Evolutionary conservation across 2,329 filamentous ascomycete genomes (phyloP).

Genomic region (Fusarium tuaranense): DNA sequence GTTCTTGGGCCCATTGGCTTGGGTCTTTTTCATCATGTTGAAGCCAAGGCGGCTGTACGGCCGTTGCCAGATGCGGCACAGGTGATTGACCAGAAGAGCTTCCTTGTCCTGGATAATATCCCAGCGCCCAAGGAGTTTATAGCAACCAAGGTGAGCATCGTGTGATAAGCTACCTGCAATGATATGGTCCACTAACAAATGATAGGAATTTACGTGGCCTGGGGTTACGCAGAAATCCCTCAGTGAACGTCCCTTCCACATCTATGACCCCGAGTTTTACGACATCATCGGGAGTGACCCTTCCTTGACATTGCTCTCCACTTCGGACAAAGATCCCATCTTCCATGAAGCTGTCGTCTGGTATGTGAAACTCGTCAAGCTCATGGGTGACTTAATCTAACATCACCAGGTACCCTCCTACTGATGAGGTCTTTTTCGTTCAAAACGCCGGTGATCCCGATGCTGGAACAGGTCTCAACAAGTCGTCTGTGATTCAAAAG

Average conservation of each 20-base stretch:
- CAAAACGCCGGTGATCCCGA: slow-evolving; percentile 61
- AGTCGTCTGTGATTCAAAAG: slow-evolving; percentile 64
- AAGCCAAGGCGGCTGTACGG: not conserved
- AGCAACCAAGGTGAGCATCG: slow-evolving; percentile 24
- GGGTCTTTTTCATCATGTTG: not conserved
- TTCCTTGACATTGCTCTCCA: slow-evolving; percentile 61
- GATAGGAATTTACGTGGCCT: slow-evolving; percentile 35
- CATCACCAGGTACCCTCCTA: slow-evolving; percentile 50
- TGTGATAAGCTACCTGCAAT: too few relatives aligned
- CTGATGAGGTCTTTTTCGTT: slow-evolving; percentile 66
- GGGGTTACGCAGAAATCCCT: slow-evolving; percentile 39
- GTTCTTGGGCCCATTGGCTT: slow-evolving; percentile 3
- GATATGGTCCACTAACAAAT: not conserved
- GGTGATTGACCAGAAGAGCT: slow-evolving; percentile 39
- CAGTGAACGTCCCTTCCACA: slow-evolving; percentile 37
- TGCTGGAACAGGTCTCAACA: slow-evolving; percentile 63
- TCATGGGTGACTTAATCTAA: not conserved
- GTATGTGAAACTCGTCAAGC: slow-evolving; percentile 24
- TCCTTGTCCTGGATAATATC: slow-evolving; percentile 36
- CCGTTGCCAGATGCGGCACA: slow-evolving; percentile 31
- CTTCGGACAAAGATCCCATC: slow-evolving; percentile 57
- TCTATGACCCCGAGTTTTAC: slow-evolving; percentile 63
- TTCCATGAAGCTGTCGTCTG: slow-evolving; percentile 69
- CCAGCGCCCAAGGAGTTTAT: slow-evolving; percentile 28
- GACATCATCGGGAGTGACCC: slow-evolving; percentile 62